A percentile compares a stretch with the other conserved stretches of the same genome.
Evolutionary conservation across 305 asterid genomes (phyloP).

Genomic region (Solanum aculeatissimum): DNA sequence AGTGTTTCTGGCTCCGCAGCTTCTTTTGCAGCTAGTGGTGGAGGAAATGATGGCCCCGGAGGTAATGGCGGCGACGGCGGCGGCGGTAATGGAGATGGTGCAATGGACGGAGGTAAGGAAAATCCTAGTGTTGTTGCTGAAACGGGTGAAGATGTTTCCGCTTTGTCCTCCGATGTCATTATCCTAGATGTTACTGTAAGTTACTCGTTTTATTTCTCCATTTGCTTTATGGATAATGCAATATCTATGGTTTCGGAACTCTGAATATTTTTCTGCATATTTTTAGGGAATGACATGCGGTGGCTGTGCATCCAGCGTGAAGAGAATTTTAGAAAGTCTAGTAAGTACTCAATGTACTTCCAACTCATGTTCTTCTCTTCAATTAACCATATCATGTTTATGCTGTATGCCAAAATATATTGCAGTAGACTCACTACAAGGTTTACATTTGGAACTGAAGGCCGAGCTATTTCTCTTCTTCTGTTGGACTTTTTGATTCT

Average conservation of each 20-base stretch:
- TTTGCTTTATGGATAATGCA: neutral
- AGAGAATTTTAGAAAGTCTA: conserved; percentile 90
- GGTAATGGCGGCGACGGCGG: conserved; percentile 44
- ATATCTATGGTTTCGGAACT: neutral
- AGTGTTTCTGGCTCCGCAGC: conserved; percentile 42
- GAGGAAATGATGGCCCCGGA: conserved; percentile 46
- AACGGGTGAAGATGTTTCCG: conserved; percentile 46
- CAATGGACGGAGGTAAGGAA: conserved; percentile 41
- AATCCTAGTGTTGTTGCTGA: conserved; percentile 43
- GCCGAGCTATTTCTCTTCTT: neutral
- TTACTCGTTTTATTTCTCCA: neutral
- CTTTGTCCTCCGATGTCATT: conserved; percentile 66
- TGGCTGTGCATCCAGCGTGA: conserved; percentile 68
- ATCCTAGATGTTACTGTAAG: conserved; percentile 89
- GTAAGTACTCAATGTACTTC: conserved; percentile 31
- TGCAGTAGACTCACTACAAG: neutral
- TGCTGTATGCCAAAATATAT: neutral
- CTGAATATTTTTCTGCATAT: neutral
- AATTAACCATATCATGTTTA: neutral
- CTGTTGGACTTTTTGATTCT: too few species aligned
- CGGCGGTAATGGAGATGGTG: conserved; percentile 31
- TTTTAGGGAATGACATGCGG: conserved; percentile 50
- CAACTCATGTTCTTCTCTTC: neutral
- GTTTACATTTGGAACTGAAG: neutral
- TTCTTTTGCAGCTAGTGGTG: conserved; percentile 57